Base-by-base conservation (phyloP, 2,329 filamentous ascomycete species). In the Talaromyces sp. region DNA sequence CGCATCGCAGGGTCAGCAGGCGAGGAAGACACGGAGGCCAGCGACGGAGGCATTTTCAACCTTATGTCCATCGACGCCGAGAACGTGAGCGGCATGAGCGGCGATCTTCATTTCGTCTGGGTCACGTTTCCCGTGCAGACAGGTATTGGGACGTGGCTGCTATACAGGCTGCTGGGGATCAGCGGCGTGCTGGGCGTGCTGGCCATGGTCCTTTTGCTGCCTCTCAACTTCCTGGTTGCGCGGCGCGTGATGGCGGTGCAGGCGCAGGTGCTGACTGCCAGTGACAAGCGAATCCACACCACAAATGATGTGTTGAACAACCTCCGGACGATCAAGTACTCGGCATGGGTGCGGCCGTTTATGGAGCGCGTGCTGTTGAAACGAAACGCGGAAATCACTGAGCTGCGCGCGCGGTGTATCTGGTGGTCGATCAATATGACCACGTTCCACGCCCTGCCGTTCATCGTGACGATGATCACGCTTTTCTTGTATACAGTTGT, bases 401-500 rank as follows among this genome's bases (percentile, higher is more conserved):
- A 53, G 19, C 47, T 58, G 22, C 57, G 57, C 22, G 51, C 32
- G 17, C 44, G 44, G 1, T 53, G 15, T 11, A 53, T 58, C n/a
- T 53, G 47, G 57, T 58, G 47, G 57, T 58, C 57, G 2, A 17
- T 58, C 25, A 53, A 53, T 17, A 22, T 32, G 27, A 53, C 57
- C n/a, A 53, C 47, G 11, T 58, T 53, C n/a, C 30, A 53, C n/a
- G 30, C 47, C 10, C 30, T 53, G 13, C 57, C 57, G 10, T 25
- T 58, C n/a, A 53, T 58, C 17, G 47, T 58, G 27, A 53, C 57
- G 1, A 39, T 58, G n/a, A 27, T 53, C 13, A 53, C 57, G 19
- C 52, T 28, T 27, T 58, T 58, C 11, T 52, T 55, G 4, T 59
- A 59, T n/a, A 55, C 57, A 1, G 15, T 59, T 11, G 25, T 59